Evolutionary conservation across 257 asterid species (phyloP).

Genomic region (Salvia hispanica): DNA sequence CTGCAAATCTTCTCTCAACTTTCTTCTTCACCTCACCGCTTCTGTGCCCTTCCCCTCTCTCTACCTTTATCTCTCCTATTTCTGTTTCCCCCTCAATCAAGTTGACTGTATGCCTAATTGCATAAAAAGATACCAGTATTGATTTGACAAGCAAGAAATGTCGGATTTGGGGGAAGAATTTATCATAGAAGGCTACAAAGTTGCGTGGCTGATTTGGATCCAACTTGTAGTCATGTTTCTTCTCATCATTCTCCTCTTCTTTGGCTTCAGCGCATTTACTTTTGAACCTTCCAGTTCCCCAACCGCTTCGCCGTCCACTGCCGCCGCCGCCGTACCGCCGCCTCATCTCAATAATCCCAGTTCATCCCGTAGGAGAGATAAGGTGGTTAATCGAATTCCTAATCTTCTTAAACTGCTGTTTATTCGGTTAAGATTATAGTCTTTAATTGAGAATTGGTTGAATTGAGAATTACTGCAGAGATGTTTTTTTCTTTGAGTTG

Average conservation of each 20-base stretch:
- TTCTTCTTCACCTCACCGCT: slow-evolving; percentile 22
- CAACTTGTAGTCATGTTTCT: slow-evolving; percentile 69
- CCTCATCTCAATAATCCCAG: slow-evolving; percentile 34
- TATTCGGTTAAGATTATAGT: not conserved
- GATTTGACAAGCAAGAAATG: slow-evolving; percentile 39
- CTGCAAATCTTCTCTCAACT: slow-evolving; percentile 13
- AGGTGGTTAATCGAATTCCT: slow-evolving; percentile 34
- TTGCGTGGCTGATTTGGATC: slow-evolving; percentile 83
- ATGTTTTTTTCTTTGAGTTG: slow-evolving; percentile 2
- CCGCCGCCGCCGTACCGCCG: slow-evolving; percentile 27
- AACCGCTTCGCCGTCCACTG: slow-evolving; percentile 40
- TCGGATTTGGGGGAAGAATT: slow-evolving; percentile 65
- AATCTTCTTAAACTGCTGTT: not conserved
- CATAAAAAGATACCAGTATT: not conserved
- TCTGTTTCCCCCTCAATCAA: not conserved
- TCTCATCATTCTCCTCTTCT: slow-evolving; percentile 56
- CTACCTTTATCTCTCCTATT: not conserved
- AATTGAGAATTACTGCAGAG: not conserved
- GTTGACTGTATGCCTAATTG: slow-evolving; percentile 5
- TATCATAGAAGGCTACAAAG: slow-evolving; percentile 54
- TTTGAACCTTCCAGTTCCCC: slow-evolving; percentile 42
- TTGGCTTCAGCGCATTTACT: slow-evolving; percentile 50
- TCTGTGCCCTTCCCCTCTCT: not conserved
- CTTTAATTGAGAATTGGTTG: slow-evolving; percentile 1
- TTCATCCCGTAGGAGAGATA: slow-evolving; percentile 40